phyloP scores from a whole-genome alignment of 208 protist species.

The Entamoeba moshkovskii region DNA sequence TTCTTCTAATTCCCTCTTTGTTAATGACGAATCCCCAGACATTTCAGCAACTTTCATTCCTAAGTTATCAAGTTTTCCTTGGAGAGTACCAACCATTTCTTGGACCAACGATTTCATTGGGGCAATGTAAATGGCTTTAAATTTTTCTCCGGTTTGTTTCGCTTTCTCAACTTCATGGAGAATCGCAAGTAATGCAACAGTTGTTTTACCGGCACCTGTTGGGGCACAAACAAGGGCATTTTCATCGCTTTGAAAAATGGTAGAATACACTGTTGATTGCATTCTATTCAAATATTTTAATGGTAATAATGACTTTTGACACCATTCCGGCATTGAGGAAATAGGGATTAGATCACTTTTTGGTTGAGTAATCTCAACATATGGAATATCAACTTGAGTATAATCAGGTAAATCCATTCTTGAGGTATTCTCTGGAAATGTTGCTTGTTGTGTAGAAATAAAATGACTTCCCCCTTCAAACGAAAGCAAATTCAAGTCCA shows the following conservation, averaged over 20 bases:
- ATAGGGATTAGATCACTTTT: not conserved
- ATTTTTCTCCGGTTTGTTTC: conserved; percentile 29
- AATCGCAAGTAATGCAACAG: conserved; percentile 94
- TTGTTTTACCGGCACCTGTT: conserved; percentile 97
- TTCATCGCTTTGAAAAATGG: conserved; percentile 68
- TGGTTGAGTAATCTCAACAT: not conserved
- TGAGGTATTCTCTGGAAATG: not conserved
- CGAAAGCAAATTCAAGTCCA: not conserved
- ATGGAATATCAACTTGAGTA: not conserved
- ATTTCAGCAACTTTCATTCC: conserved; percentile 45
- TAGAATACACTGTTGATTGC: not conserved
- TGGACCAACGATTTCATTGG: conserved; percentile 99
- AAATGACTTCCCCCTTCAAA: not conserved
- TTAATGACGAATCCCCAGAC: conserved; percentile 77
- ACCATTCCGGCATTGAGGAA: not conserved
- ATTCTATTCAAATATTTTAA: not conserved
- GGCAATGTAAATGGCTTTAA: conserved; percentile 98
- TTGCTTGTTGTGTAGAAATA: not conserved
- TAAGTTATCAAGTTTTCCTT: not conserved
- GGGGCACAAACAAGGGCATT: conserved; percentile 89
- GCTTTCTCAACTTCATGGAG: conserved; percentile 65
- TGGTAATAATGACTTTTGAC: not conserved
- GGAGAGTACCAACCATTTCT: conserved; percentile 80
- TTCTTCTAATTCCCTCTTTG: conserved; percentile 75
- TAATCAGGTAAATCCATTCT: not conserved